These are phyloP conservation scores for Peniophora sp. DNA, from an alignment of 1,284 basidiomycete species.

Conservation along the genomic window DNA sequence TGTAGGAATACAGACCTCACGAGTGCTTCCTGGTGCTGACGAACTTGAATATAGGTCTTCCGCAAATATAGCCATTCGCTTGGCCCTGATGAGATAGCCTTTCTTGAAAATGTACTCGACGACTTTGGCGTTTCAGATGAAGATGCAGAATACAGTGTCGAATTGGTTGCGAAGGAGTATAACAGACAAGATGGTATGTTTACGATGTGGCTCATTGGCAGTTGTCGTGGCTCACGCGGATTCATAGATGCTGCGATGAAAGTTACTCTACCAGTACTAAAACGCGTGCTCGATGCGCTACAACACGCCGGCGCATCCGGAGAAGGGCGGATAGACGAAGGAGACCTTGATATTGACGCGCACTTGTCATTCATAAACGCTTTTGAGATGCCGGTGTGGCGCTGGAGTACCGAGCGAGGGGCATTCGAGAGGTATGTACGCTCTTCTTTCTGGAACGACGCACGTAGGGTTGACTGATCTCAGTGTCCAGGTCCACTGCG, in stretches of 20 bases:
- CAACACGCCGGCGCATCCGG: constrained; percentile 49
- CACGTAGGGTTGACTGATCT: background rate
- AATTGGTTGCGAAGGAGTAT: constrained; percentile 82
- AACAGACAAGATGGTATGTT: constrained; percentile 82
- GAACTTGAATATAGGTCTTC: constrained; percentile 47
- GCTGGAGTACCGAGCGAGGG: constrained; percentile 80
- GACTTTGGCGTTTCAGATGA: constrained; percentile 61
- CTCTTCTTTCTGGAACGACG: background rate
- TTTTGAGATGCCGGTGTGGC: constrained; percentile 90
- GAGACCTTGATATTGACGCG: constrained; percentile 74
- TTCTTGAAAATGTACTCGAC: constrained; percentile 62
- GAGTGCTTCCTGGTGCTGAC: background rate
- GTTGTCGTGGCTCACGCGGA: background rate
- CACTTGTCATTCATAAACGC: constrained; percentile 85
- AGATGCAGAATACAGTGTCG: constrained; percentile 73
- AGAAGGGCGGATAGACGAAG: constrained; percentile 44
- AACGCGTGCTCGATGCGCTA: constrained; percentile 76
- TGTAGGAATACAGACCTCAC: constrained; percentile 33
- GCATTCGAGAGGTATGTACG: constrained; percentile 71
- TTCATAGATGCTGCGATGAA: constrained; percentile 69
- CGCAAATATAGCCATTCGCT: constrained; percentile 79
- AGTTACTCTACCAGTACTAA: constrained; percentile 64
- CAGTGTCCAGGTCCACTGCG: constrained; percentile 29
- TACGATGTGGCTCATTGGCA: constrained; percentile 1
- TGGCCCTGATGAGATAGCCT: constrained; percentile 64